Evolutionary conservation across 768 basidiomycete species (phyloP), one percentile per base, ranked within the genome.

Genomic region (Cystofilobasidium macerans): DNA sequence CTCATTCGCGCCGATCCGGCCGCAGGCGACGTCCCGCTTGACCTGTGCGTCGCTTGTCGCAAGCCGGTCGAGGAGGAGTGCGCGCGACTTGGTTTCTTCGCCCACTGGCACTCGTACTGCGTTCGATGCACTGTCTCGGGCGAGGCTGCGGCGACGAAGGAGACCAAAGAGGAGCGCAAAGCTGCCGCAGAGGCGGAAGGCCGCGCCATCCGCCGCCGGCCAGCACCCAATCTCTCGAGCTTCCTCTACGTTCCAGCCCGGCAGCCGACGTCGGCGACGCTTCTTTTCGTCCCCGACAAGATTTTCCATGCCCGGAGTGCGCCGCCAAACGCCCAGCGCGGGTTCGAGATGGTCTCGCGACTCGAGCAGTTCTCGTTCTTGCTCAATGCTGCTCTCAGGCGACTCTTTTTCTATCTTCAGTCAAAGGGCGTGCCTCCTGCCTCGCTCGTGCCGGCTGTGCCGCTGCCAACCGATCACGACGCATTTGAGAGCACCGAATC

Each of bases 341-440:
- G 93, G 14, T 97, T 98, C 77, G 87, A 89, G 73, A 81, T 88
- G 22, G 95, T 95, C 20, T 90, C 93, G 68, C 81, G 94, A 64
- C 78, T 99, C 69, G 95, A 99, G 79, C 95, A 99, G 74, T 99
- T 95, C 75, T 89, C 95, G 2, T 99, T 93, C 80, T 78, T 99
- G 64, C 79, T 99, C 61, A 97, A 97, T 73, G 95, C 98, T 28
- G 95, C 94, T 24, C 80, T 99, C 63, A 81, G 93, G 70, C 82
- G 94, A 72, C 79, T 99, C 61, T 98, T 92, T 76, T 82, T 89
- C 35, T 81, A 77, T 65, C 72, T 75, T 88, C 42, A 78, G 89
- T 72, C 88, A 87, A 80, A 87, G 71, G 92, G 92, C 14, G 88
- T 35, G 14, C n/a, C 24, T 7, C 35, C 40, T 32, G 38, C 14